phyloP scores from a whole-genome alignment of 805 yeast genomes.

The Yarrowia osloensis region DNA sequence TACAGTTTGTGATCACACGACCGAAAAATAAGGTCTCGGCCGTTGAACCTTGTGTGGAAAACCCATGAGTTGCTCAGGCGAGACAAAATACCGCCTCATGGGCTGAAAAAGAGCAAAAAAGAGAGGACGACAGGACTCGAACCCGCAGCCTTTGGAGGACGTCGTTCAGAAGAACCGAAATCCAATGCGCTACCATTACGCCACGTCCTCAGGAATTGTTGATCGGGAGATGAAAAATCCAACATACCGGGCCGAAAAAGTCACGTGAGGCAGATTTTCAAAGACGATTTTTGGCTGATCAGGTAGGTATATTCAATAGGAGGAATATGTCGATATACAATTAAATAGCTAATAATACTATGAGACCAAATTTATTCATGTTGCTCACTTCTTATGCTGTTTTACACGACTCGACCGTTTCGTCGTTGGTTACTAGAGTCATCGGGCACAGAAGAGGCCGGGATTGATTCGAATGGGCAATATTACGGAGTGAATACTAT shows the following conservation, averaged over 20 bases:
- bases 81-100: background rate
- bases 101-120: background rate
- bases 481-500: too few relatives aligned
- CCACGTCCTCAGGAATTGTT: conserved; percentile 16
- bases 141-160: conserved; percentile 31
- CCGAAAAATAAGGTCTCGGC: background rate
- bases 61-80: background rate
- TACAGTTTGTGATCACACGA: background rate
- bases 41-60: background rate
- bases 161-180: conserved; percentile 30
- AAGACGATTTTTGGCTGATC: background rate
- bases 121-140: conserved; percentile 30
- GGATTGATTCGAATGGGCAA: too few relatives aligned
- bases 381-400: background rate
- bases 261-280: background rate
- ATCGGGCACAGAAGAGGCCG: too few relatives aligned
- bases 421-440: too few relatives aligned
- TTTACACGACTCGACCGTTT: too few relatives aligned
- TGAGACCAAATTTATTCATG: background rate
- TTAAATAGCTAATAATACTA: background rate
- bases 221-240: background rate
- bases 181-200: conserved; percentile 31
- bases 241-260: background rate
- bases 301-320: background rate
- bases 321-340: background rate